Conservation (phyloP, 75 land plant genomes). For the Picea sitchensis region DNA sequence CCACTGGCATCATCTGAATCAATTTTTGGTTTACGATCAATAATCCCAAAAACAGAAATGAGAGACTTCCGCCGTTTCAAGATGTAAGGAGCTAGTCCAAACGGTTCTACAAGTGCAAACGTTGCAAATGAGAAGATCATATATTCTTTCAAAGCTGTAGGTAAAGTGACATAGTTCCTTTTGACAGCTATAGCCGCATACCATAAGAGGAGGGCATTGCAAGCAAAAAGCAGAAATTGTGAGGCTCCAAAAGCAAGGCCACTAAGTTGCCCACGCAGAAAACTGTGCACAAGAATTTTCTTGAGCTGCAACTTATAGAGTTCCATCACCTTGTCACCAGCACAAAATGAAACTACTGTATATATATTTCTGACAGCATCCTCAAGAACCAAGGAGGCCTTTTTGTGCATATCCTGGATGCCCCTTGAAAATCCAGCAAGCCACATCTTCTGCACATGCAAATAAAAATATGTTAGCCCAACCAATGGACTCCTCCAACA, state of each 20-base stretch:
- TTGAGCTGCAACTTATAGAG: slow-evolving; percentile 73
- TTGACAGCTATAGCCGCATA: slow-evolving; percentile 72
- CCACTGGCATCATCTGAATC: slow-evolving; percentile 87
- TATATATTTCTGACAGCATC: slow-evolving; percentile 98
- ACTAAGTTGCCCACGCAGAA: slow-evolving; percentile 77
- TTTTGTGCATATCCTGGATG: slow-evolving; percentile 89
- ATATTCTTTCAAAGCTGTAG: slow-evolving; percentile 78
- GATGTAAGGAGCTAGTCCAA: slow-evolving; percentile 97
- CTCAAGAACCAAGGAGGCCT: slow-evolving; percentile 88
- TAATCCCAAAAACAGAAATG: slow-evolving; percentile 86
- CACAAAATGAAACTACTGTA: slow-evolving; percentile 95
- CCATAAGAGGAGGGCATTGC: slow-evolving; percentile 94
- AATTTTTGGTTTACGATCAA: slow-evolving; percentile 84
- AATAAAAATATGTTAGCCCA: neutral
- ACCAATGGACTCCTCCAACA: neutral
- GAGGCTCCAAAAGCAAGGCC: slow-evolving; percentile 94
- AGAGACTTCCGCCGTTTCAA: slow-evolving; percentile 87
- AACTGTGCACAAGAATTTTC: slow-evolving; percentile 65
- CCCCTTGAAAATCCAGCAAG: slow-evolving; percentile 97
- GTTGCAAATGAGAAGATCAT: slow-evolving; percentile 96
- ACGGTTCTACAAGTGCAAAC: slow-evolving; percentile 97
- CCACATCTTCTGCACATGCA: slow-evolving; percentile 89
- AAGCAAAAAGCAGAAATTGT: slow-evolving; percentile 95
- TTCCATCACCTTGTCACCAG: slow-evolving; percentile 84
- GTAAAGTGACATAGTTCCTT: slow-evolving; percentile 30